phyloP scores from a whole-genome alignment of 352 stramenopile genomes.

The Pythium diclinum region DNA sequence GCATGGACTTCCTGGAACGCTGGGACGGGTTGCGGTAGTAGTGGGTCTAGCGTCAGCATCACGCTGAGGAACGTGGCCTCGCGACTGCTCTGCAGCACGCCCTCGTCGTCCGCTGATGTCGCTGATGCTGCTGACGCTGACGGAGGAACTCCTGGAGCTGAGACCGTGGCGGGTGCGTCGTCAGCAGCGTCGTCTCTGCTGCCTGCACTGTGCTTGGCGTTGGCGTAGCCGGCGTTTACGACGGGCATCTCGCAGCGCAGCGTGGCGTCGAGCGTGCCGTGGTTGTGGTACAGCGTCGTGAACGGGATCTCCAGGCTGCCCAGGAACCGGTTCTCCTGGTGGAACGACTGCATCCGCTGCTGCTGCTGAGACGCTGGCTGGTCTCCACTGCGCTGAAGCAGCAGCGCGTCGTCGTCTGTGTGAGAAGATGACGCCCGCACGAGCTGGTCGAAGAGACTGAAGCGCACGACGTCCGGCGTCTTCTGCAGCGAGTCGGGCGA shows the following conservation, averaged over 20 bases:
- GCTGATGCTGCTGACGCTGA: neutral
- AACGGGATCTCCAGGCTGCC: constrained; percentile 86
- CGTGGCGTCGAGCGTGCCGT: constrained; percentile 72
- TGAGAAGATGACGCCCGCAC: constrained; percentile 28
- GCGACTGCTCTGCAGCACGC: constrained; percentile 38
- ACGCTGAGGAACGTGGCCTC: constrained; percentile 82
- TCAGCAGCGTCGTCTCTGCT: constrained; percentile 11
- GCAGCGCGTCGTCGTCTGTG: constrained; percentile 34
- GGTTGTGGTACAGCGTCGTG: constrained; percentile 75
- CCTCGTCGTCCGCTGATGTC: constrained; percentile 29
- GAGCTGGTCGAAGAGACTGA: constrained; percentile 90
- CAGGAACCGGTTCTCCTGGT: constrained; percentile 82
- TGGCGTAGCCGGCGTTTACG: constrained; percentile 84
- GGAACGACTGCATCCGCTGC: constrained; percentile 42
- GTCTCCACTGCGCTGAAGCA: constrained; percentile 15
- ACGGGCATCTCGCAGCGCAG: constrained; percentile 80
- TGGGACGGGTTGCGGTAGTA: constrained; percentile 52
- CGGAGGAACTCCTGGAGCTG: neutral
- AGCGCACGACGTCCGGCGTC: constrained; percentile 70
- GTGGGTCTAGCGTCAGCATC: constrained; percentile 85
- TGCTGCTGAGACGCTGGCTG: constrained; percentile 21
- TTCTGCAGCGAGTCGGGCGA: constrained; percentile 64
- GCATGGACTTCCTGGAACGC: constrained; percentile 20
- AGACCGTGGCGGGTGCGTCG: constrained; percentile 6
- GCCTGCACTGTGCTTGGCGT: constrained; percentile 24